These are phyloP conservation scores for Yamadazyma triangularis DNA, from an alignment of 1,139 yeast species.

Conservation along the genomic window DNA sequence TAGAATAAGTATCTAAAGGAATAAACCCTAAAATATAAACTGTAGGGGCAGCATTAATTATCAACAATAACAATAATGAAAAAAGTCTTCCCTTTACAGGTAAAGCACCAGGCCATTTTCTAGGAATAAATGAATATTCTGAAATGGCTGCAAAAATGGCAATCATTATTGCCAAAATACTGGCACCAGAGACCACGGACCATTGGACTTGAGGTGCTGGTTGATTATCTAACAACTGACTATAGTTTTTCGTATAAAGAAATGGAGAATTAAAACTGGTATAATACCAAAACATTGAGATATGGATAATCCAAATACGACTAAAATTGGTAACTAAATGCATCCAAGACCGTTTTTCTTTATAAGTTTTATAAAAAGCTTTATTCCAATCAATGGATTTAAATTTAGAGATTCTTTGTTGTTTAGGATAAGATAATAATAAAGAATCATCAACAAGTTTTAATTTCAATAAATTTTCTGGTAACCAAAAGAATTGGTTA, in stretches of 20 bases:
- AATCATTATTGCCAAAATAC: constrained; percentile 61
- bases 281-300: constrained; percentile 76
- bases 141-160: constrained; percentile 58
- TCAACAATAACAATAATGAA: constrained; percentile 37
- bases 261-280: constrained; percentile 76
- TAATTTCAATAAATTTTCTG: constrained; percentile 54
- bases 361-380: constrained; percentile 67
- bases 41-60: constrained; percentile 57
- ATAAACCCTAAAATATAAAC: constrained; percentile 53
- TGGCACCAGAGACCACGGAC: constrained; percentile 68
- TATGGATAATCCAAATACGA: constrained; percentile 79
- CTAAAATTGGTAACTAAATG: constrained; percentile 75
- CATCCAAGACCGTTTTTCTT: constrained; percentile 72
- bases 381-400: constrained; percentile 57
- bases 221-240: constrained; percentile 52
- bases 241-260: constrained; percentile 61
- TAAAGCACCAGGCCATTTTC: constrained; percentile 65
- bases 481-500: constrained; percentile 82
- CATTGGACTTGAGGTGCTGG: constrained; percentile 62
- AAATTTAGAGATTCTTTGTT: constrained; percentile 44
- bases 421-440: constrained; percentile 40
- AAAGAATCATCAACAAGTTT: constrained; percentile 35
- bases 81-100: constrained; percentile 41
- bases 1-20: constrained; percentile 48
- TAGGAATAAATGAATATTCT: constrained; percentile 65